Conservation (phyloP, 2,329 filamentous ascomycete species). For the Phyllosticta paracitricarpa region DNA sequence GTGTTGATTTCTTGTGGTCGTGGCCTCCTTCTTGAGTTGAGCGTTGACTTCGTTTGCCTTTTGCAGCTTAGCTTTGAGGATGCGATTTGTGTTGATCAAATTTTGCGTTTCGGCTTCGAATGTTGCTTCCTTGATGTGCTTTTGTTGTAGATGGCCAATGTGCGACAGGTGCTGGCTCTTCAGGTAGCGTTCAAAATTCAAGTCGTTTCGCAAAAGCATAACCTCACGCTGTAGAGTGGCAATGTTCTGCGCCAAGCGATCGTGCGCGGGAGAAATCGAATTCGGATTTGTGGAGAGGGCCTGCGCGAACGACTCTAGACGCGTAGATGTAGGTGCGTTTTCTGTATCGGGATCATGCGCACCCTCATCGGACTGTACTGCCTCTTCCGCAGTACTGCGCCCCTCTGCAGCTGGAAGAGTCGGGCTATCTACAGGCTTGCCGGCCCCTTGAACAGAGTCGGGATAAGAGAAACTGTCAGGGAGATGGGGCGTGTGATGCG, state of each 20-base stretch:
- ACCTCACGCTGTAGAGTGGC: constrained; percentile 58
- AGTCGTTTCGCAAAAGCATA: constrained; percentile 66
- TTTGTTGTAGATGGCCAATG: constrained; percentile 66
- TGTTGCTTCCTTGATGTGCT: constrained; percentile 65
- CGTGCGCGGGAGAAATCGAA: constrained; percentile 20
- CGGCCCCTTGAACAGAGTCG: constrained; percentile 15
- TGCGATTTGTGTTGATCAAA: constrained; percentile 65
- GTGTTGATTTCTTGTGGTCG: constrained; percentile 59
- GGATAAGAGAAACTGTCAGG: constrained; percentile 4
- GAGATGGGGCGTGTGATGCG: constrained; percentile 30
- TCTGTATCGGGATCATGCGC: background rate
- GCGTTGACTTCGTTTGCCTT: constrained; percentile 62
- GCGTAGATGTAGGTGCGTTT: constrained; percentile 18
- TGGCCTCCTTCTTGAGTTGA: constrained; percentile 61
- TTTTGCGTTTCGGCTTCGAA: constrained; percentile 77
- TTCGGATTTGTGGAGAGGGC: constrained; percentile 12
- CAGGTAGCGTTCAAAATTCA: constrained; percentile 74
- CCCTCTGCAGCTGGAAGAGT: background rate
- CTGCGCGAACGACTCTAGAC: constrained; percentile 25
- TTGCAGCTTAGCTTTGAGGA: constrained; percentile 60
- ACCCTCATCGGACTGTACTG: background rate
- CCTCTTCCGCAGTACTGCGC: background rate
- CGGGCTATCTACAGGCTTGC: background rate
- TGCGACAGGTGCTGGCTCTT: constrained; percentile 76
- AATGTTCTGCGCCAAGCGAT: constrained; percentile 27